Base-by-base conservation (phyloP, 2,329 filamentous ascomycete species). In the Pseudopithomyces chartarum region DNA sequence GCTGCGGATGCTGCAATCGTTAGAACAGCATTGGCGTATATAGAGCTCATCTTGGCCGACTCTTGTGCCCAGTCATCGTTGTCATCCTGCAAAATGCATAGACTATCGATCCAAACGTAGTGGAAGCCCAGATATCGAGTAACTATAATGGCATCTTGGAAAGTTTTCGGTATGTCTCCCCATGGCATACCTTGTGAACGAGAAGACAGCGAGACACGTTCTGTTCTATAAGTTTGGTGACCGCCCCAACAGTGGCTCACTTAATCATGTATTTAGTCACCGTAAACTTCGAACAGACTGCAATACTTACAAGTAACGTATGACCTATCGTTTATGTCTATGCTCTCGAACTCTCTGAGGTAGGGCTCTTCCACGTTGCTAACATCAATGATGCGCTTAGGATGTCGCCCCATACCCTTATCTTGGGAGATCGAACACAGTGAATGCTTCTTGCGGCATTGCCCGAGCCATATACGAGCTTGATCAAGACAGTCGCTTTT, bases 71-170 rank as follows among this genome's bases (percentile, higher is more conserved):
- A 23, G 11, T 52, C 48, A 20, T 15, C 32, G 11, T 13, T 19
- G 22, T 47, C 38, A 10, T 46, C 34, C 34, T 56, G 54, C 15
- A 36, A 19, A 22, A 56, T 52, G 32, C 54, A 56, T 23, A 45
- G 52, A 39, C 40, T 29, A 22, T 56, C 54, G 20, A 56, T 29
- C 54, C 54, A 56, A 5, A 56, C 6, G 17, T 52, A 52, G 6
- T 19, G 17, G 17, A 47, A 38, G 3, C 54, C 48, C 3, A 56
- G 39, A 20, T 11, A 20, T 11, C 39, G 39, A 11, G 39, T 42
- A 6, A 42, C 19, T 11, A 19, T 17, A 11, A 42, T 20, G 17
- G 39, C 39, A 42, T 42, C 39, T 42, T 20, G n/a, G 19, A 42
- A 42, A 17, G n/a, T 42, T 20, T 20, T 42, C 5, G 39, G 39